Conservation (phyloP, 495 filamentous ascomycete species). For the Aspergillus sclerotiicarbonarius region DNA sequence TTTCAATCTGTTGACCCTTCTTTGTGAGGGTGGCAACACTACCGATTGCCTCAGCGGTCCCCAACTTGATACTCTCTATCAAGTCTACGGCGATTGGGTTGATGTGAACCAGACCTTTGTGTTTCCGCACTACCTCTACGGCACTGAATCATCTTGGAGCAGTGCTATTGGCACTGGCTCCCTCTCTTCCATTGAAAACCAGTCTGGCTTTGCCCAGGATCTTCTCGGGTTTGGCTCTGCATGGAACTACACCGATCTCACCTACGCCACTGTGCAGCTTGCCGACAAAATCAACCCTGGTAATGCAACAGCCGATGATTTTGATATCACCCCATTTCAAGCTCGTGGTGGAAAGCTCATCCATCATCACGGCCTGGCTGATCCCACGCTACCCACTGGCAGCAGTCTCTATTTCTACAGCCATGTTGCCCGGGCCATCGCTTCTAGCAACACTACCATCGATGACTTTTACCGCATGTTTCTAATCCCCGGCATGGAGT, state of each 20-base stretch:
- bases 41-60: constrained; percentile 45
- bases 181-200: not conserved
- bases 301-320: not conserved
- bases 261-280: not conserved
- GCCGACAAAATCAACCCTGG: not conserved
- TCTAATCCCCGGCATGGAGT: not conserved
- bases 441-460: not conserved
- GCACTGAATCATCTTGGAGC: not conserved
- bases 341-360: not conserved
- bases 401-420: not conserved
- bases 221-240: not conserved
- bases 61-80: constrained; percentile 48
- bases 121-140: constrained; percentile 5
- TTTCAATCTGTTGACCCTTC: constrained; percentile 40
- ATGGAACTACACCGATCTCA: not conserved
- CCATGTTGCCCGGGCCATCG: not conserved
- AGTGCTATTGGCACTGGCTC: not conserved
- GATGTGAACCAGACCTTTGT: constrained; percentile 30
- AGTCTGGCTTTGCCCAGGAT: not conserved
- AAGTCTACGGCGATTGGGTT: constrained; percentile 45
- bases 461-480: not conserved
- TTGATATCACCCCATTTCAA: not conserved
- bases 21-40: constrained; percentile 31
- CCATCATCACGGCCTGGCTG: not conserved
- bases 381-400: not conserved